These are phyloP conservation scores for Isoetes engelmannii DNA, from an alignment of 83 land plant species.

Conservation along the genomic window DNA sequence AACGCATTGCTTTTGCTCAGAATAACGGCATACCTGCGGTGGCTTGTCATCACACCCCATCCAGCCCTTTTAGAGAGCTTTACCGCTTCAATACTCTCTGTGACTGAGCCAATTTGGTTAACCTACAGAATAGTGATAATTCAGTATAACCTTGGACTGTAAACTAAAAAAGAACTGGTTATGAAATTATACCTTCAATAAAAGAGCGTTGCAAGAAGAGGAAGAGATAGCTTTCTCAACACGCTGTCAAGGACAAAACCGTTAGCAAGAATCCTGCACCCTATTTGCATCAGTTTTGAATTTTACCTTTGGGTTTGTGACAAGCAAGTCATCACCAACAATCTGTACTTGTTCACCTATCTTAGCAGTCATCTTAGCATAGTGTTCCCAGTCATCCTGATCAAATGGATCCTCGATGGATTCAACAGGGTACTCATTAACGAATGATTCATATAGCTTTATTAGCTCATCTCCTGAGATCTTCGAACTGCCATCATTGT, in stretches of 20 bases:
- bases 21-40: slow-evolving; percentile 52
- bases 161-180: neutral
- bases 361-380: slow-evolving; percentile 59
- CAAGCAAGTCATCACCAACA: slow-evolving; percentile 95
- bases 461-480: slow-evolving; percentile 77
- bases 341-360: slow-evolving; percentile 81
- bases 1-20: too few species aligned
- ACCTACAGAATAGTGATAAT: slow-evolving; percentile 34
- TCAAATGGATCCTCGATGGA: slow-evolving; percentile 99
- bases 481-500: slow-evolving; percentile 84
- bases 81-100: slow-evolving; percentile 99
- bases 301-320: slow-evolving; percentile 89
- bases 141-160: neutral
- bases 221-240: slow-evolving; percentile 83
- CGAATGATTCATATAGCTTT: slow-evolving; percentile 83
- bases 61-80: slow-evolving; percentile 90
- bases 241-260: slow-evolving; percentile 43
- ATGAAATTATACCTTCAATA: slow-evolving; percentile 60
- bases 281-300: neutral
- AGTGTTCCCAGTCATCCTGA: slow-evolving; percentile 96
- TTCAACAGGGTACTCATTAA: slow-evolving; percentile 76
- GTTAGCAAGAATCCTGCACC: neutral
- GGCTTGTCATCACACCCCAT: slow-evolving; percentile 99
- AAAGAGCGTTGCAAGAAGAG: slow-evolving; percentile 93
- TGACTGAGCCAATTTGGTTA: slow-evolving; percentile 93